Base-by-base conservation (phyloP, 495 filamentous ascomycete genomes). In the Penicillium egyptiacum region DNA sequence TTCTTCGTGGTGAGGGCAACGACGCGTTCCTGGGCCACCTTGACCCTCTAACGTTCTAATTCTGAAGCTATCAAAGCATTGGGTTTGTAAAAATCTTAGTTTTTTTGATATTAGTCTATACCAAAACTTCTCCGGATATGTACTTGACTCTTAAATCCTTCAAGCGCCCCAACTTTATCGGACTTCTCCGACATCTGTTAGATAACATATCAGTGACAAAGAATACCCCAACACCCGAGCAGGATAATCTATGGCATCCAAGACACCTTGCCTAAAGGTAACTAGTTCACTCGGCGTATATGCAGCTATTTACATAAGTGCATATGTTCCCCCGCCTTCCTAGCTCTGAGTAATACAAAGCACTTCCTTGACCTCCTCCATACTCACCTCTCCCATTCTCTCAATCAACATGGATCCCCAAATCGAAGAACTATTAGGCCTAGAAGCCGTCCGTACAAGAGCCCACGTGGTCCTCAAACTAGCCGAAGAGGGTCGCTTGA, bases 1-100 rank as follows among this genome's bases (percentile, higher is more conserved):
- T 96, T 53, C 68, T 97, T 55, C 85, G 86, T 5, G 83, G 80
- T 20, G 81, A 78, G 57, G 81, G 79, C 3, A 79, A 73, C 53
- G 67, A 76, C 41, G 72, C 62, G 51, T 91, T 92, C 69, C 63
- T 91, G 50, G 88, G 88, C 9, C 70, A 77, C 52, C 81, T 89
- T 17, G 77, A 83, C 50, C 70, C 68, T 7, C 59, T 86, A 48
- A 75, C 72, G 4, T 78, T 83, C 64, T 78, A 65, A 56, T 50
- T 35, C 44, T 20, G 17, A 17, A 17, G 4, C 10, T 53, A 44
- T n/a, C 22, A 14, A 25, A 55, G 42, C 41, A n/a, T 25, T 42
- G 41, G 19, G 30, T 46, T 46, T 47, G 52, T 55, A 55, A 55
- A 55, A 55, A 55, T 42, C 20, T 46, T 46, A 16, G 12, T 28